Base-by-base conservation (phyloP, 2,329 filamentous ascomycete genomes). In the Ascochyta viciae-villosae region DNA sequence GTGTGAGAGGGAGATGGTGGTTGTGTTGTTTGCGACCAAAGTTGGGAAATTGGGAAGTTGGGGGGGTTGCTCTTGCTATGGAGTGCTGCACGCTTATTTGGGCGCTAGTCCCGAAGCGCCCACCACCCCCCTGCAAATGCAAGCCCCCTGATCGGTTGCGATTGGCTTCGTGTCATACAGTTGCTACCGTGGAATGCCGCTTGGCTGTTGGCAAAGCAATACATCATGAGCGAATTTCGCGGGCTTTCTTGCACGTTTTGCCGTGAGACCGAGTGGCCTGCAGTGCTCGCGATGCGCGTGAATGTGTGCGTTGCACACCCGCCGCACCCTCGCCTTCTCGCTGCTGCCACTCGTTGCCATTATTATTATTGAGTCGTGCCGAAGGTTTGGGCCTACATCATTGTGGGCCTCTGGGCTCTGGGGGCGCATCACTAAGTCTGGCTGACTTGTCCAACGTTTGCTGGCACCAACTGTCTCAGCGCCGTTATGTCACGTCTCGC, bases 401-500 rank as follows among this genome's bases (percentile, higher is more conserved):
- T 63, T 48, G 58, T 61, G 63, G 60, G 46, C 55, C 48, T 42
- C 50, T 55, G 56, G 47, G 49, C 58, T 56, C 47, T 59, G 50
- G 55, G 50, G 55, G 55, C 60, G 55, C 54, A 57, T 58, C 55
- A 58, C 63, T 60, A 64, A 56, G 41, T 52, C 44, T 60, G 57
- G 47, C 47, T 51, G 53, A 47, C 47, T 47, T 48, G 47, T 51
- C 62, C 62, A 63, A 60, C 63, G 63, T 65, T 64, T 60, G 62
- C 61, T 61, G 47, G 54, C 48, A 56, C 37, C 43, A 62, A 50
- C 54, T 60, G 63, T 64, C 62, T 65, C 60, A 66, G 60, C 48
- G 33, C 42, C 39, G 54, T 65, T 55, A 37, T 54, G 62, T 62
- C 57, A 56, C 57, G 54, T 52, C 53, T 51, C 47, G 53, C 47